phyloP scores from a whole-genome alignment of 140 eudicot species.

The Flaveria floridana region DNA sequence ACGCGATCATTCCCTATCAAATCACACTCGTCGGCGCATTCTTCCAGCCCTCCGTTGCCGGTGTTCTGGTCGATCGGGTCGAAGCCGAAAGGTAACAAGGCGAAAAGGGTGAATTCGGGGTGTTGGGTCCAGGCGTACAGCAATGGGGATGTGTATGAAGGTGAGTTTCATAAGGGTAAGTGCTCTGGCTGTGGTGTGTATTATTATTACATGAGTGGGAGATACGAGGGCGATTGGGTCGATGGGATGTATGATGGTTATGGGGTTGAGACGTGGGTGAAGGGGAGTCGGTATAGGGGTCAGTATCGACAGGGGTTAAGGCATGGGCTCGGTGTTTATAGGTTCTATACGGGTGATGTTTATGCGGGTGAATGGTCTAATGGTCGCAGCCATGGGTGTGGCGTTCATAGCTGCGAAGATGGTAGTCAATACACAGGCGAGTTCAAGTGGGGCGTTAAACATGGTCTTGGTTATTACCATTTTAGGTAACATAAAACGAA shows the following conservation, averaged over 20 bases:
- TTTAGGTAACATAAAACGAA: constrained; percentile 26
- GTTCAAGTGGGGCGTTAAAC: constrained; percentile 42
- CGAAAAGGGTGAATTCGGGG: constrained; percentile 37
- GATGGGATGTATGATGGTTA: constrained; percentile 44
- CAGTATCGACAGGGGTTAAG: constrained; percentile 41
- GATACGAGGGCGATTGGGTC: constrained; percentile 42
- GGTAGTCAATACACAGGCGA: constrained; percentile 37
- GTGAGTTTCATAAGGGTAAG: constrained; percentile 45
- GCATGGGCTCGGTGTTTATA: constrained; percentile 41
- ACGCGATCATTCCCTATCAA: constrained; percentile 34
- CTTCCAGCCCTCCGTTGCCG: constrained; percentile 36
- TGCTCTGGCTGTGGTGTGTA: constrained; percentile 44
- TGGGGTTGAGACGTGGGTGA: constrained; percentile 44
- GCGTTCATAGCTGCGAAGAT: constrained; percentile 41
- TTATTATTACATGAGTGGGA: constrained; percentile 41
- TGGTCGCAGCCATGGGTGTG: constrained; percentile 41
- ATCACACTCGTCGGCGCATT: constrained; percentile 23
- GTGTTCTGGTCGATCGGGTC: constrained; percentile 44
- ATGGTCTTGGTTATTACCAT: constrained; percentile 39
- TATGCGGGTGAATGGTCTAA: constrained; percentile 43
- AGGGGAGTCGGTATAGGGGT: constrained; percentile 40
- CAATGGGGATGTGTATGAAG: constrained; percentile 42
- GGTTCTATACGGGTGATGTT: constrained; percentile 41
- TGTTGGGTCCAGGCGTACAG: constrained; percentile 45
- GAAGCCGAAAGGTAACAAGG: constrained; percentile 30